Evolutionary conservation across 176 grass and related monocot species (phyloP).

Genomic region (Bromus sterilis): DNA sequence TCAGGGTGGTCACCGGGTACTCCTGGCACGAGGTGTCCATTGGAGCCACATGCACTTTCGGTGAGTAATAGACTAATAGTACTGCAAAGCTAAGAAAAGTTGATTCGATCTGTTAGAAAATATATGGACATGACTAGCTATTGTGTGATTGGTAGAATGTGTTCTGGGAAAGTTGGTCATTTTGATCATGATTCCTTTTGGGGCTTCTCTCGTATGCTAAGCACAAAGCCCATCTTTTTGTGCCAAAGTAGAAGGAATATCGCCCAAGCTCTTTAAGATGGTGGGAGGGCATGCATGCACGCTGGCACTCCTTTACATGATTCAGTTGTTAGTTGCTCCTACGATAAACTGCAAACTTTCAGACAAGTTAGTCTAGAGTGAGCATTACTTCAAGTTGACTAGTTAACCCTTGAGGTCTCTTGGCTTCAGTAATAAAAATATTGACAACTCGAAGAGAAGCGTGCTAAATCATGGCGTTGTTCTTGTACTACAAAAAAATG

Average conservation of each 20-base stretch:
- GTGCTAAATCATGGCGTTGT: not conserved
- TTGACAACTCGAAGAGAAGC: too few species aligned
- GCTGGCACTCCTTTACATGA: not conserved
- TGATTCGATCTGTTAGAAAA: not conserved
- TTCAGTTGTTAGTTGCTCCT: not conserved
- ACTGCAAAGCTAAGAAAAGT: not conserved
- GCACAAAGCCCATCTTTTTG: not conserved
- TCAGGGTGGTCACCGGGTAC: slow-evolving; percentile 71
- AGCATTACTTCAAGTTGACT: not conserved
- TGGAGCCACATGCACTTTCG: slow-evolving; percentile 77
- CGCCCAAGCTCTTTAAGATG: not conserved
- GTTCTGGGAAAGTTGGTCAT: not conserved
- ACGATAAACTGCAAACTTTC: not conserved
- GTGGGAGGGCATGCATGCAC: slow-evolving; percentile 10
- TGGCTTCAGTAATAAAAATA: not conserved
- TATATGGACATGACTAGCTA: not conserved
- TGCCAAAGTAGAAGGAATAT: not conserved
- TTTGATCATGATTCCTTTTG: not conserved
- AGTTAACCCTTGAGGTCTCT: not conserved
- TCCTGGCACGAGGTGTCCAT: slow-evolving; percentile 81
- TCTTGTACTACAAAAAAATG: not conserved
- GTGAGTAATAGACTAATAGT: slow-evolving; percentile 18
- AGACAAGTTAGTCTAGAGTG: not conserved
- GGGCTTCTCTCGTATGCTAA: not conserved
- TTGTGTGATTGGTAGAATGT: not conserved